phyloP scores from a whole-genome alignment of 2,329 filamentous ascomycete species.

The Allantophomopsis cytisporea region DNA sequence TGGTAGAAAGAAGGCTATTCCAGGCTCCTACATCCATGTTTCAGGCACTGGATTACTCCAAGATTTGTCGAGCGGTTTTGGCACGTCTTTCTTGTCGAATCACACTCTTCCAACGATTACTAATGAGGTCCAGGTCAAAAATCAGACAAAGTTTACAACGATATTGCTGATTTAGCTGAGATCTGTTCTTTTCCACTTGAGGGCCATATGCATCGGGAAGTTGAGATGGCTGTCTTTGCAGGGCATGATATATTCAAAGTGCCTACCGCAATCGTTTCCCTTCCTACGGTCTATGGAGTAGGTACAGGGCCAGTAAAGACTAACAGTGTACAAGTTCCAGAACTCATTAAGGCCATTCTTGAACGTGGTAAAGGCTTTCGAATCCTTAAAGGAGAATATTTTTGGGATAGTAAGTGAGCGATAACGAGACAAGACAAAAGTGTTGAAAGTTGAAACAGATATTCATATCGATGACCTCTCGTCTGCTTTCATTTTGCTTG shows the following conservation, averaged over 20 bases:
- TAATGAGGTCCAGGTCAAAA: conserved; percentile 27
- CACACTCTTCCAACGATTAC: no score
- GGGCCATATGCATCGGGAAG: conserved; percentile 44
- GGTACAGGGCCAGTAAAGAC: conserved; percentile 44
- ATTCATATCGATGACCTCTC: conserved; percentile 41
- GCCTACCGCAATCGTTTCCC: conserved; percentile 46
- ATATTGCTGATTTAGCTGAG: conserved; percentile 40
- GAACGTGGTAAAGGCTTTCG: conserved; percentile 32
- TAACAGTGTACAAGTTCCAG: conserved; percentile 39
- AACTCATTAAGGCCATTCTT: conserved; percentile 33
- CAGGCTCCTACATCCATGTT: conserved; percentile 36
- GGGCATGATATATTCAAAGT: conserved; percentile 26
- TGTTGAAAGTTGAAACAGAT: no score
- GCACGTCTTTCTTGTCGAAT: no score
- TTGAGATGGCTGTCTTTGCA: conserved; percentile 52
- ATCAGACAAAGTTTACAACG: conserved; percentile 38
- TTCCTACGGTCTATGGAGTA: conserved; percentile 47
- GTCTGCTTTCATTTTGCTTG: conserved; percentile 33
- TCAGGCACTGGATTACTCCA: conserved; percentile 32
- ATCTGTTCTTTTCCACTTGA: conserved; percentile 41
- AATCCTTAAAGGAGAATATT: conserved; percentile 35
- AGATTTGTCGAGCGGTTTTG: conserved; percentile 10
- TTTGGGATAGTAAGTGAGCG: no score
- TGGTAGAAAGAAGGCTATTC: conserved; percentile 23
- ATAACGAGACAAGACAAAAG: no score